phyloP scores from a whole-genome alignment of 208 protist species.

The Leishmania gerbilli region DNA sequence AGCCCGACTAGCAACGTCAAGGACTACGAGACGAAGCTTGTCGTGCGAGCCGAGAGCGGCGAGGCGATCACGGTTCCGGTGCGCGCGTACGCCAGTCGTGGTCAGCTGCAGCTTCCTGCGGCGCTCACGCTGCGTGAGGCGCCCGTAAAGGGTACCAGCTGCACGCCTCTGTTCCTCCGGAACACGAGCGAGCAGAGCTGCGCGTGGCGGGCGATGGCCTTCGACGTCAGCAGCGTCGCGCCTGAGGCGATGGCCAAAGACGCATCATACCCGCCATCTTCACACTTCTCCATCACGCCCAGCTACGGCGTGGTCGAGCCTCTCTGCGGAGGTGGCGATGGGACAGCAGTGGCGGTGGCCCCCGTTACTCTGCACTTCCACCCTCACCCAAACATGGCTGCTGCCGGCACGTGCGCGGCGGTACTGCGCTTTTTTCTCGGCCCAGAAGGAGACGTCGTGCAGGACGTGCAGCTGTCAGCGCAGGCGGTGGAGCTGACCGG shows the following conservation, averaged over 20 bases:
- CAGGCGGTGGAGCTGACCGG: slow-evolving; percentile 63
- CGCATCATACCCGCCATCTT: slow-evolving; percentile 54
- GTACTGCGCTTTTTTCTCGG: slow-evolving; percentile 83
- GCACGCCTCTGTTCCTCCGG: slow-evolving; percentile 87
- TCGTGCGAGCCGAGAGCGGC: slow-evolving; percentile 85
- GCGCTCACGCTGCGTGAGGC: slow-evolving; percentile 58
- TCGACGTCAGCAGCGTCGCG: slow-evolving; percentile 16
- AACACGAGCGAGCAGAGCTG: slow-evolving; percentile 73
- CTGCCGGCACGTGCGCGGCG: slow-evolving; percentile 20
- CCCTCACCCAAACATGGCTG: slow-evolving; percentile 13
- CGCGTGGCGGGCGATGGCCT: slow-evolving; percentile 59
- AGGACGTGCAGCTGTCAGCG: slow-evolving; percentile 71
- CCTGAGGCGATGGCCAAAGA: neutral
- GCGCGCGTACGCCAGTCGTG: slow-evolving; percentile 79
- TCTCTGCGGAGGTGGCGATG: slow-evolving; percentile 36
- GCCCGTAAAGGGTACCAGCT: slow-evolving; percentile 71
- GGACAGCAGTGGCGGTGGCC: slow-evolving; percentile 35
- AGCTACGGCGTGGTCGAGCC: slow-evolving; percentile 64
- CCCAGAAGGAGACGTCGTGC: slow-evolving; percentile 76
- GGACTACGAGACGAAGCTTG: slow-evolving; percentile 88
- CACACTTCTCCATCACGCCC: slow-evolving; percentile 62
- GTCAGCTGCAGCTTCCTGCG: slow-evolving; percentile 81
- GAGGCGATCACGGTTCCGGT: slow-evolving; percentile 87
- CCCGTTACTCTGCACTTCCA: slow-evolving; percentile 34
- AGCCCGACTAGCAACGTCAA: slow-evolving; percentile 57